Conservation (phyloP, 345 rosid genomes). For the Litchi chinensis region DNA sequence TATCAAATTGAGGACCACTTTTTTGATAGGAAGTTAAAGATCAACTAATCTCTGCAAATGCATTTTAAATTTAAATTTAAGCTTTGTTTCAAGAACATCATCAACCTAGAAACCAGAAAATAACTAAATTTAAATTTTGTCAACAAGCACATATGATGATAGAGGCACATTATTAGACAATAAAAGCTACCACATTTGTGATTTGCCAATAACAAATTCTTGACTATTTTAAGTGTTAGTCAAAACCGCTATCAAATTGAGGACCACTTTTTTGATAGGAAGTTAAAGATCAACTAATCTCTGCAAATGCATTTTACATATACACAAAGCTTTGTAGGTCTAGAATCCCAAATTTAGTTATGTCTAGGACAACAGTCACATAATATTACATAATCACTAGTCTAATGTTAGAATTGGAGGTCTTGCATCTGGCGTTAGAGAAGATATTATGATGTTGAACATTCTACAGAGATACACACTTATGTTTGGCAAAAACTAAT, state of each 20-base stretch:
- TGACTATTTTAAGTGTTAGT: background rate
- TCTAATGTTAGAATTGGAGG: no score
- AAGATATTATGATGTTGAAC: conserved; percentile 3
- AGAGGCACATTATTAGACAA: background rate
- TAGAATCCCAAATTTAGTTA: no score
- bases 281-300: background rate
- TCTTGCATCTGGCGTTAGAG: no score
- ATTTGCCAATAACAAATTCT: background rate
- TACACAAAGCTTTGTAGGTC: background rate
- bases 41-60: background rate
- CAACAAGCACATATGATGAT: background rate
- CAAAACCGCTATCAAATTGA: background rate
- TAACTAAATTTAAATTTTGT: background rate
- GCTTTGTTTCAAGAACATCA: conserved; percentile 82
- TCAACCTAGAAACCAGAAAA: conserved; percentile 58
- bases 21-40: background rate
- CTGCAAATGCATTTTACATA: background rate
- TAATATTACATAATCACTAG: no score
- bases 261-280: background rate
- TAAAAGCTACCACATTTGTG: background rate
- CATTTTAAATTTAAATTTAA: no score
- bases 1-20: background rate
- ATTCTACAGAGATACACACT: no score
- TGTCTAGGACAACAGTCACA: no score
- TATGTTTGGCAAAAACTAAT: no score